Conservation (phyloP, 768 basidiomycete genomes). For the Mycena vitilis region DNA sequence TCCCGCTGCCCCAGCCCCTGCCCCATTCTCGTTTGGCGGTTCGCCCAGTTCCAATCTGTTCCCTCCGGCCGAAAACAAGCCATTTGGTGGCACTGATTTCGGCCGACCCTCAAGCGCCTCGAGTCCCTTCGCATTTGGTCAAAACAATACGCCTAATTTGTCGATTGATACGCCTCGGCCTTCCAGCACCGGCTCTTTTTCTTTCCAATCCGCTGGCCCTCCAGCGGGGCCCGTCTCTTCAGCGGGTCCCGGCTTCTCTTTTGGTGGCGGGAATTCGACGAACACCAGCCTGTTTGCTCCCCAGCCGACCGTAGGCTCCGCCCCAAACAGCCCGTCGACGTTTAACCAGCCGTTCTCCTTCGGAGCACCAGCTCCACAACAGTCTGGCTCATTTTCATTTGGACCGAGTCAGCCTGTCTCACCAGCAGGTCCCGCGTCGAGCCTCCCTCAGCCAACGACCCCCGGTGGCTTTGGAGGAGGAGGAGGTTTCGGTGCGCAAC, state of each 20-base stretch:
- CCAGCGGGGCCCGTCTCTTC: conserved; percentile 53
- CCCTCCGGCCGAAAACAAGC: conserved; percentile 58
- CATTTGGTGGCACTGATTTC: conserved; percentile 57
- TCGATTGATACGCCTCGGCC: conserved; percentile 52
- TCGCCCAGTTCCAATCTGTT: conserved; percentile 58
- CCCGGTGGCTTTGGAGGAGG: conserved; percentile 56
- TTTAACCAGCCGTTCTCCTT: conserved; percentile 66
- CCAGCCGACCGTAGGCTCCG: conserved; percentile 52
- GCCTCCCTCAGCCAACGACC: conserved; percentile 51
- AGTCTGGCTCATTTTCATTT: conserved; percentile 57
- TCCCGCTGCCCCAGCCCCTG: conserved; percentile 42
- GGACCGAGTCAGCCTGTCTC: conserved; percentile 70
- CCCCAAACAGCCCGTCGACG: conserved; percentile 69
- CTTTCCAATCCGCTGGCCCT: conserved; percentile 56
- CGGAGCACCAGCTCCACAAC: conserved; percentile 43
- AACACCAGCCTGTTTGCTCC: conserved; percentile 57
- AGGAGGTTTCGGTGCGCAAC: conserved; percentile 52
- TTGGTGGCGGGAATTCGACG: conserved; percentile 57
- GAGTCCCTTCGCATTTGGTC: conserved; percentile 60
- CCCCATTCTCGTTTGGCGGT: conserved; percentile 58
- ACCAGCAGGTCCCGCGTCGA: conserved; percentile 57
- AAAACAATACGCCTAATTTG: conserved; percentile 48
- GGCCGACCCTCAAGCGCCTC: conserved; percentile 53
- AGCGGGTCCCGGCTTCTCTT: conserved; percentile 53
- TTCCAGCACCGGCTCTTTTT: conserved; percentile 57